Evolutionary conservation across 352 stramenopile genomes (phyloP), one percentile per base, ranked within the genome.

Genomic region (Peronospora farinosa): DNA sequence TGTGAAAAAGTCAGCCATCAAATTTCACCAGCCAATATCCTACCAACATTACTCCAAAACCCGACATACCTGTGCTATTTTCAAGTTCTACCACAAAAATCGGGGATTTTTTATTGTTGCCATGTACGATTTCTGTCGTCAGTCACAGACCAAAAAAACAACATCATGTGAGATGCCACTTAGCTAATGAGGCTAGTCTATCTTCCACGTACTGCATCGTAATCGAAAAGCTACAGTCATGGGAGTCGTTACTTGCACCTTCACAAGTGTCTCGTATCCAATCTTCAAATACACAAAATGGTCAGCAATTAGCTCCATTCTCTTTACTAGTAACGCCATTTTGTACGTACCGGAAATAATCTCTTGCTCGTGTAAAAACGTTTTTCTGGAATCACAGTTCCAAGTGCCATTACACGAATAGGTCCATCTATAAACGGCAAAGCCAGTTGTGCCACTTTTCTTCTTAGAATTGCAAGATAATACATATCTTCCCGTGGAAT

Each of bases 311-410:
- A 27, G 23, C 21, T 45, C 39, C 6, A 8, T 45, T 23, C 13
- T 33, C 7, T 11, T 30, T 23, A 15, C 9, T 44, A 31, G 23
- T 17, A 10, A 15, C 2, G 1, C 13, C 17, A 2, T 21, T 15
- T 31, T 39, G n/a, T 17, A 50, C 65, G 21, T 39, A 88, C 75
- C 25, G 82, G 79, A 48, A 89, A 91, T 2, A 92, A 56, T 40
- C 87, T 87, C 53, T 88, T 87, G 28, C 65, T 72, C 17, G 70
- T 88, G 48, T 82, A 85, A 58, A 84, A 91, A 3, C 79, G 63
- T 25, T 77, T 57, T 37, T 87, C 81, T 2, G 78, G 73, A 10
- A 84, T 47, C 1, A 86, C 57, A 6, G 51, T 40, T 0, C 82
- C 82, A 21, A 89, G 45, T 10, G 63, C 33, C 13, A 69, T 6